Evolutionary conservation across 768 basidiomycete genomes (phyloP).

Genomic region (Pisolithus orientalis): DNA sequence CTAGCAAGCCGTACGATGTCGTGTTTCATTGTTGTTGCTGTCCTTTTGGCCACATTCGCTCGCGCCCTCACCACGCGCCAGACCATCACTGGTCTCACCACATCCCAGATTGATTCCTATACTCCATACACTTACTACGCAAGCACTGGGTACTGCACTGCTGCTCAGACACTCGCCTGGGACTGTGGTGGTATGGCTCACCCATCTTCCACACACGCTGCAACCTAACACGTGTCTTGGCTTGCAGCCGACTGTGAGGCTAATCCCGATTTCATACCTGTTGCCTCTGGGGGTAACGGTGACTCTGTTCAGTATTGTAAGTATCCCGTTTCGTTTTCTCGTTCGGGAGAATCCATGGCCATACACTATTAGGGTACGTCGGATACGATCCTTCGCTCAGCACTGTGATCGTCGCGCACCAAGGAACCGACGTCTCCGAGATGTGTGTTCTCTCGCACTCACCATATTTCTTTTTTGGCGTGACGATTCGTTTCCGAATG

Average conservation of each 20-base stretch:
- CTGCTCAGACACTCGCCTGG: slow-evolving; percentile 42
- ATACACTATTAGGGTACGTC: slow-evolving; percentile 38
- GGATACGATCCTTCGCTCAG: slow-evolving; percentile 40
- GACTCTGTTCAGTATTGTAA: slow-evolving; percentile 37
- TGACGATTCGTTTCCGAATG: background rate
- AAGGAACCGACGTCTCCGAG: slow-evolving; percentile 27
- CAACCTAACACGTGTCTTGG: background rate
- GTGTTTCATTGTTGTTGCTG: background rate
- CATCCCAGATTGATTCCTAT: slow-evolving; percentile 36
- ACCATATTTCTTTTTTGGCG: no score
- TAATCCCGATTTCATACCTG: slow-evolving; percentile 40
- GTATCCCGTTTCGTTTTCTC: background rate
- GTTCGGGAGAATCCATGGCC: background rate
- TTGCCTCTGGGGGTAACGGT: slow-evolving; percentile 45
- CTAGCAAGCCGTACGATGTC: background rate
- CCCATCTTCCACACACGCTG: no score
- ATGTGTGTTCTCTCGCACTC: slow-evolving; percentile 14
- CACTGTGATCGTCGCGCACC: slow-evolving; percentile 33
- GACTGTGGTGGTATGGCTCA: slow-evolving; percentile 43
- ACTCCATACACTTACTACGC: slow-evolving; percentile 47
- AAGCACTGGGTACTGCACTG: slow-evolving; percentile 43
- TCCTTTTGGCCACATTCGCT: background rate
- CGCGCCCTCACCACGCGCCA: slow-evolving; percentile 25
- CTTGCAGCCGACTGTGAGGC: slow-evolving; percentile 40
- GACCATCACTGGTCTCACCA: slow-evolving; percentile 33